A percentile compares a stretch with the other conserved stretches of the same genome.
Evolutionary conservation across 331 rosid genomes (phyloP).

Genomic region (Ulmus americana): DNA sequence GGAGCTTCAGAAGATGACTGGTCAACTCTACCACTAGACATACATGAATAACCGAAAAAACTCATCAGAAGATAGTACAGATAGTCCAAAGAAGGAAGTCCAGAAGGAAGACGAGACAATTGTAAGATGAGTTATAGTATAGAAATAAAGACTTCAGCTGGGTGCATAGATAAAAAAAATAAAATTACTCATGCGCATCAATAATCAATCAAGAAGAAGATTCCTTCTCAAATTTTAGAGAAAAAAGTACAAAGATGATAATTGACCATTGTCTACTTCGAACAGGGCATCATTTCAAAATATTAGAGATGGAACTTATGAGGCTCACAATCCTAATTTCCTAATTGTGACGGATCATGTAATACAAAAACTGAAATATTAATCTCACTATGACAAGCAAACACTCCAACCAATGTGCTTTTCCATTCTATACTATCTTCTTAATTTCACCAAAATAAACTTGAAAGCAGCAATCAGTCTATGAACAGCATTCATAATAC

Average conservation of each 20-base stretch:
- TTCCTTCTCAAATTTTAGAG: background rate
- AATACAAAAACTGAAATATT: background rate
- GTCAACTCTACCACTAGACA: constrained; percentile 11
- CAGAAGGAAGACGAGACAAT: background rate
- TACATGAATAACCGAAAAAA: constrained; percentile 7
- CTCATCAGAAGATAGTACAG: constrained; percentile 15
- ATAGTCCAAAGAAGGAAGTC: background rate
- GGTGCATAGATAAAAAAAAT: constrained; percentile 1
- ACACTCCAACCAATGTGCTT: constrained; percentile 3
- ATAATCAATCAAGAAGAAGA: background rate
- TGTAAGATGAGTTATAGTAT: constrained; percentile 1
- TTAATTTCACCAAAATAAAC: no score
- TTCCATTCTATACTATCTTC: background rate
- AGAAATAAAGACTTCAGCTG: constrained; percentile 2
- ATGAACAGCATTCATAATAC: no score
- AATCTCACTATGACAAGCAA: background rate
- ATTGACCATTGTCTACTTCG: constrained; percentile 3
- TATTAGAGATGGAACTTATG: background rate
- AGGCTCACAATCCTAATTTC: constrained; percentile 1
- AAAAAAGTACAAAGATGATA: background rate
- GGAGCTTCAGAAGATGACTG: constrained; percentile 54
- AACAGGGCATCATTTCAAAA: background rate
- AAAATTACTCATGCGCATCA: constrained; percentile 5
- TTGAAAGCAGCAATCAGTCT: no score
- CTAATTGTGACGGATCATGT: background rate